Base-by-base conservation (phyloP, 805 yeast species). In the Phaffomyces antillensis region DNA sequence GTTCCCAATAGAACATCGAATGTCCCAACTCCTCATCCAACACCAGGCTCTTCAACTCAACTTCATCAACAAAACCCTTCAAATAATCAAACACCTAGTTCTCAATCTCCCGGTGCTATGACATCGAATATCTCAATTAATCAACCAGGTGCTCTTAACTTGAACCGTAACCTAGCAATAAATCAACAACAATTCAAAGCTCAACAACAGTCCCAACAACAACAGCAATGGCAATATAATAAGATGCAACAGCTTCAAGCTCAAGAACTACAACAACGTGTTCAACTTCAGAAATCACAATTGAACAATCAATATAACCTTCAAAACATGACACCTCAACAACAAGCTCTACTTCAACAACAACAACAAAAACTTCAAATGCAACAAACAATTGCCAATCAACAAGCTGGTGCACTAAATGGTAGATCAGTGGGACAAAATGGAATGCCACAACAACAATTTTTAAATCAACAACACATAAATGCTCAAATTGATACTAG, bases 261-360 rank as follows among this genome's bases (percentile, higher is more conserved):
- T 5, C 54, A 52, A 31, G 59, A 54, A 18, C 26, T 52, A 10
- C 60, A 53, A 40, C 59, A 55, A 25, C 26, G 58, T 20, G 55
- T 51, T 5, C 60, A 57, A 17, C 23, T 57, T 15, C 60, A 56
- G 20, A 54, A 56, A 37, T 47, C 50, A 2, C 58, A 55, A 34
- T 18, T 57, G 23, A 49, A 47, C 41, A 48, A 44, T 25, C 61
- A 55, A 26, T 37, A 39, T 26, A 42, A 42, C 23, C 4, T 40
- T 10, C 47, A 42, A 18, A 38, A 18, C 38, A 24, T 42, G 35
- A 37, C 41, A 1, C 50, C 43, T 41, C 52, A 49, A 37, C 55
- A 50, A 35, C 52, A 50, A 17, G 44, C 43, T 5, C 4, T 44
- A 11, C 12, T 46, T 7, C 50, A 46, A 17, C 36, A 34, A 9